Evolutionary conservation across 2,329 filamentous ascomycete species (phyloP).

Genomic region (Chrysosphaeria jannelii): DNA sequence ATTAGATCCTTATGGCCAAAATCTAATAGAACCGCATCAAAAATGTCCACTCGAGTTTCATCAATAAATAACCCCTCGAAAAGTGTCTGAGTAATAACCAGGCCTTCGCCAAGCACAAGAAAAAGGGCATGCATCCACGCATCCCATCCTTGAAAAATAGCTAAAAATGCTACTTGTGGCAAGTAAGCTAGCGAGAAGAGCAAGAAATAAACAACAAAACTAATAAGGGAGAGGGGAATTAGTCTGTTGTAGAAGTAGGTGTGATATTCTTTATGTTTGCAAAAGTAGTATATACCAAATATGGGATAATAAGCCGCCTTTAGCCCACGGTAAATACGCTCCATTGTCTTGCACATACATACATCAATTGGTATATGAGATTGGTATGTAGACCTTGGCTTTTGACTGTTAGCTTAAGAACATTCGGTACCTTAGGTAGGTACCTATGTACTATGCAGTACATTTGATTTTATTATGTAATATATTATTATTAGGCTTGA

Average conservation of each 20-base stretch:
- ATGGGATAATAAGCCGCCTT: too few relatives aligned
- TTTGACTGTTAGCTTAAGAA: too few relatives aligned
- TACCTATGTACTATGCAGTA: too few relatives aligned
- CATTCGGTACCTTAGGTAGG: too few relatives aligned
- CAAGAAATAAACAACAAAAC: constrained; percentile 51
- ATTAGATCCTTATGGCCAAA: constrained; percentile 40
- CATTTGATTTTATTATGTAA: too few relatives aligned
- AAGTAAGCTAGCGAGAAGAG: constrained; percentile 73
- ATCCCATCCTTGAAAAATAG: constrained; percentile 59
- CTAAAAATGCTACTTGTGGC: constrained; percentile 66
- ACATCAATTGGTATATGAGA: too few relatives aligned
- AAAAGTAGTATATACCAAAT: constrained; percentile 58
- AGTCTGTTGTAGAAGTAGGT: constrained; percentile 53
- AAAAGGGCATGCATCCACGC: constrained; percentile 82
- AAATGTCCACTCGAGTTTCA: constrained; percentile 49
- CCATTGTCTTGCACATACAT: too few relatives aligned
- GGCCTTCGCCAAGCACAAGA: constrained; percentile 55
- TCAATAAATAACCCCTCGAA: constrained; percentile 65
- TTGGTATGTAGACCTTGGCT: too few relatives aligned
- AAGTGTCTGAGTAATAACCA: constrained; percentile 36
- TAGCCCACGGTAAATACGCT: too few relatives aligned
- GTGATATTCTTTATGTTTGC: constrained; percentile 47
- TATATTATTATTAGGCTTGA: too few relatives aligned
- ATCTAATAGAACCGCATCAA: constrained; percentile 56
- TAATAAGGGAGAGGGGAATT: constrained; percentile 55